Conservation (phyloP, 495 filamentous ascomycete species). For the Tuber borchii region DNA sequence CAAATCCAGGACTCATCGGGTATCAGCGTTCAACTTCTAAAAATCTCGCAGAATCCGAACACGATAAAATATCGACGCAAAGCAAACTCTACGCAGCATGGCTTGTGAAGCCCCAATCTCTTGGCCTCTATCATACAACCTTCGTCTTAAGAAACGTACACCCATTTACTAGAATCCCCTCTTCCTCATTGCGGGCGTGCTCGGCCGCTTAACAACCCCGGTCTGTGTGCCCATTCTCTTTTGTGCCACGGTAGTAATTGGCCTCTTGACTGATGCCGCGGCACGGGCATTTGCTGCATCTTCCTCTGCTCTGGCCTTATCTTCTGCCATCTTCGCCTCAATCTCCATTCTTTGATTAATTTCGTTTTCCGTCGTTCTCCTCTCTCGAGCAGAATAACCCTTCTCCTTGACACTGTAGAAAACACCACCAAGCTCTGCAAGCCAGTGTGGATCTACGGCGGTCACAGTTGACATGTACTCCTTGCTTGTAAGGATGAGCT, state of each 20-base stretch:
- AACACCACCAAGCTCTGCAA: slow-evolving; percentile 95
- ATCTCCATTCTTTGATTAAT: slow-evolving; percentile 95
- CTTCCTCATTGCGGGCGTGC: slow-evolving; percentile 35
- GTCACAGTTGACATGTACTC: slow-evolving; percentile 99
- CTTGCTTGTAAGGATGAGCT: slow-evolving; percentile 91
- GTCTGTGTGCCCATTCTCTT: slow-evolving; percentile 35
- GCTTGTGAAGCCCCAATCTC: not conserved
- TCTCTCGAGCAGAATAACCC: slow-evolving; percentile 83
- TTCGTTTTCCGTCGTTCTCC: slow-evolving; percentile 83
- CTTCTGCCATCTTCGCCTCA: slow-evolving; percentile 84
- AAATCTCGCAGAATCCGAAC: not conserved
- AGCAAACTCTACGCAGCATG: not conserved
- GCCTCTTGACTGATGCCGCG: slow-evolving; percentile 43
- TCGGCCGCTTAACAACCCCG: slow-evolving; percentile 39
- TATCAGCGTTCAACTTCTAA: not conserved
- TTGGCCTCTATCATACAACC: not conserved
- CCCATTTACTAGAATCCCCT: slow-evolving; percentile 29
- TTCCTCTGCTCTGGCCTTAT: slow-evolving; percentile 67
- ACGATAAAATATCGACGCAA: not conserved
- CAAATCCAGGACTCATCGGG: not conserved
- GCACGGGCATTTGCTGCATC: slow-evolving; percentile 49
- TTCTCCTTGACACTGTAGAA: slow-evolving; percentile 99
- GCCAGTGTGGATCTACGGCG: slow-evolving; percentile 93
- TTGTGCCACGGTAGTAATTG: slow-evolving; percentile 22
- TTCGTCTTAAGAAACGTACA: not conserved